Base-by-base conservation (phyloP, 2,329 filamentous ascomycete genomes). In the Neofusicoccum kwambonambiense region DNA sequence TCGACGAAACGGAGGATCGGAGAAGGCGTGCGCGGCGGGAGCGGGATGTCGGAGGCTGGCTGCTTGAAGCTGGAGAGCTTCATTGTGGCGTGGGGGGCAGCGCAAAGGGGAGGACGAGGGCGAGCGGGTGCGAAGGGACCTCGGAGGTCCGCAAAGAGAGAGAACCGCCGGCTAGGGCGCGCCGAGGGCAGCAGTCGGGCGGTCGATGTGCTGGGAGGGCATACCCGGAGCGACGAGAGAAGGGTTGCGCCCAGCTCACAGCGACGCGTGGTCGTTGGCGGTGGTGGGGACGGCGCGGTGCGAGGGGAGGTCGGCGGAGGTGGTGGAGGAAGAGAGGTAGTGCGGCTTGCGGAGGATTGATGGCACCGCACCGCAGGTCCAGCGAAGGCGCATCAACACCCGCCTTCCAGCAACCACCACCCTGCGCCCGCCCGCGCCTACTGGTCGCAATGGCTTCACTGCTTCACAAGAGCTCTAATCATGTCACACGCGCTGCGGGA, bases 1-100 rank as follows among this genome's bases (percentile, higher is more conserved):
- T 78, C 75, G 57, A 75, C 64, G 62, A 70, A 74, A 27, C 69
- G 65, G 45, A 69, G 69, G 41, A 75, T 74, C 15, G 75, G 75
- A 34, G 75, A 72, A 8, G 74, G 70, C 7, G 74, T 73, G 54
- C 75, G 69, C 19, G 68, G 66, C 51, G 68, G 68, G 44, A 52
- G 5, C 58, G 34, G 34, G 49, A 31, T 31, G 35, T 58, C 63
- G 54, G 45, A 60, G 47, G 56, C 34, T n/a, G 45, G n/a, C 34
- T 52, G 31, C 47, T 54, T 60, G 63, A 65, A 65, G 63, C 63
- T 65, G 27, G 44, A 51, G 27, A 65, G 63, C 63, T 60, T 65
- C 63, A 65, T 65, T 45, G 54, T 61, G 62, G 63, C 37, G 54
- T 35, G n/a, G 27, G 27, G 27, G 6, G 54, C 35, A 47, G 54